These are phyloP conservation scores for Whalleya microplaca DNA, from an alignment of 2,329 filamentous ascomycete genomes.

Conservation along the genomic window DNA sequence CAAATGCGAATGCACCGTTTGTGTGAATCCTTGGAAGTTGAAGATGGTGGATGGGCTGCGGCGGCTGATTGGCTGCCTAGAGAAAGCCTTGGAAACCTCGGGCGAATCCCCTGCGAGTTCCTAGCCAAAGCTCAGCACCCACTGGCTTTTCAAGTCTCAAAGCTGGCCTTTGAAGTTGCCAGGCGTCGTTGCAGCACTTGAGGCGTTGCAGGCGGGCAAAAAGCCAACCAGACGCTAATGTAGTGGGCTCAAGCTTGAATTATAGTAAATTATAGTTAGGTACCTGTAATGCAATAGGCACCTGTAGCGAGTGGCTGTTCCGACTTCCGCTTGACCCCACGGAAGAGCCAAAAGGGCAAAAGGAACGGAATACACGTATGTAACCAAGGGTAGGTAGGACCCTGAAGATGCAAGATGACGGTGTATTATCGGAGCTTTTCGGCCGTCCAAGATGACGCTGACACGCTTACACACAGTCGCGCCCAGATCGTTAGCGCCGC, in stretches of 20 bases:
- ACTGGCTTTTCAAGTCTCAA: background rate
- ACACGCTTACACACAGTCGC: background rate
- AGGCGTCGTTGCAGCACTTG: no score
- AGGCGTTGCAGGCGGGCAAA: background rate
- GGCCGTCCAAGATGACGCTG: constrained; percentile 20
- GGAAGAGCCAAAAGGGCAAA: constrained; percentile 11
- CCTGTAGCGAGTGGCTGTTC: constrained; percentile 17
- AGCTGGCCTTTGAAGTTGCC: background rate
- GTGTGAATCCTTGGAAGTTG: constrained; percentile 16
- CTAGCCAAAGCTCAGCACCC: background rate
- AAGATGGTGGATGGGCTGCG: background rate
- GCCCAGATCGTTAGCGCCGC: constrained; percentile 15
- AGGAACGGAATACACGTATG: background rate
- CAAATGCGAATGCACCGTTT: constrained; percentile 25
- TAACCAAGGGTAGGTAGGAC: constrained; percentile 4
- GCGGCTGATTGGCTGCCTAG: constrained; percentile 21
- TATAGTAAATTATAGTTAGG: background rate
- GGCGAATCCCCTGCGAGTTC: constrained; percentile 13
- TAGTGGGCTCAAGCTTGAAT: background rate
- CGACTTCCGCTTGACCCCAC: constrained; percentile 23
- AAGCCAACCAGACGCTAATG: background rate
- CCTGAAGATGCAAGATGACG: constrained; percentile 20
- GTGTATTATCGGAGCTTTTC: constrained; percentile 24
- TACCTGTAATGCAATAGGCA: constrained; percentile 1
- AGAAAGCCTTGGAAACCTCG: constrained; percentile 17